These are phyloP conservation scores for Theileria sp. DNA, from an alignment of 169 alveolate species.

Conservation along the genomic window DNA sequence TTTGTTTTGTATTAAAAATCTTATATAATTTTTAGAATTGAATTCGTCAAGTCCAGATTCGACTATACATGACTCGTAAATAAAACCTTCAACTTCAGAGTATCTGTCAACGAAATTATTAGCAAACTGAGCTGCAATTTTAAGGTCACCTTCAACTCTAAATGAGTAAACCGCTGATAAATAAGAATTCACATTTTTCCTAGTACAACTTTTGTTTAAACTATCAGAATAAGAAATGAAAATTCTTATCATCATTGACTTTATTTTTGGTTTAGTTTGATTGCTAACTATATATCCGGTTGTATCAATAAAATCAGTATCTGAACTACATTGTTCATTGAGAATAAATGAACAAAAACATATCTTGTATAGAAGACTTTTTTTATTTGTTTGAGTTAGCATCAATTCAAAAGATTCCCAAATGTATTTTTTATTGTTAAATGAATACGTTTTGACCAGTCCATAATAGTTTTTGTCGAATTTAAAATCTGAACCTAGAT, in stretches of 20 bases:
- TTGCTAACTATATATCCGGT: conserved; percentile 27
- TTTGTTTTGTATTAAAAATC: not conserved
- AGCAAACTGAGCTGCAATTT: not conserved
- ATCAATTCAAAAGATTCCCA: conserved; percentile 33
- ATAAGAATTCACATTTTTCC: not conserved
- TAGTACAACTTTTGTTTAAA: not conserved
- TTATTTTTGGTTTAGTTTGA: not conserved
- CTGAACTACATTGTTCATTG: conserved; percentile 9
- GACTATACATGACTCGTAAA: conserved; percentile 32
- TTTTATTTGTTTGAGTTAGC: not conserved
- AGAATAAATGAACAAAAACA: conserved; percentile 44
- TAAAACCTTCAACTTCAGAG: conserved; percentile 31
- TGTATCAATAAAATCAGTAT: conserved; percentile 38
- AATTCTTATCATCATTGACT: not conserved
- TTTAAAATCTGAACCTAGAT: not conserved
- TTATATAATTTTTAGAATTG: not conserved
- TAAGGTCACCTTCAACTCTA: conserved; percentile 11
- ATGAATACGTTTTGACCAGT: not conserved
- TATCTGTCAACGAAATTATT: not conserved
- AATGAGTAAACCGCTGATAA: not conserved
- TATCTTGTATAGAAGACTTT: not conserved
- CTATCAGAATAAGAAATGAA: conserved; percentile 19
- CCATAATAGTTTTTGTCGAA: not conserved
- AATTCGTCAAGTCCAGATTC: not conserved
- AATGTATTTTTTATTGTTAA: not conserved